Conservation (phyloP, 2,329 filamentous ascomycete species). For the Colletotrichum lupini region DNA sequence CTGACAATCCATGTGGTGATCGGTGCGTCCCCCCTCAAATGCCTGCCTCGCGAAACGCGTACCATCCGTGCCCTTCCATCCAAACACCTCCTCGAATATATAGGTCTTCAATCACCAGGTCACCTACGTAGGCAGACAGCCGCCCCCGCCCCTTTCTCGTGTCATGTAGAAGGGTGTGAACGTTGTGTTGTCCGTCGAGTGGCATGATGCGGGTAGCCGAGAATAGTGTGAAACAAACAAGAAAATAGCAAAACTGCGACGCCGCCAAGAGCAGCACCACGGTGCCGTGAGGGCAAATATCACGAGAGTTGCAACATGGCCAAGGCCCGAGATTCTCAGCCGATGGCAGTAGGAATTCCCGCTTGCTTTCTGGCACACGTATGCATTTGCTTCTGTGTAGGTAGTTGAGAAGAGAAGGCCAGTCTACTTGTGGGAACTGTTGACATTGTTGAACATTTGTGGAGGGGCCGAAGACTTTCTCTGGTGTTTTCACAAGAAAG, state of each 20-base stretch:
- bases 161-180: conserved; percentile 13
- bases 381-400: background rate
- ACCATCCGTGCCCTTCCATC: background rate
- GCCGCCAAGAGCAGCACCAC: background rate
- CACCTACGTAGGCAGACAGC: background rate
- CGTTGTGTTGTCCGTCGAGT: conserved; percentile 11
- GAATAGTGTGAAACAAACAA: conserved; percentile 13
- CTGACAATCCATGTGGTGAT: conserved; percentile 6
- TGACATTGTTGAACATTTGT: background rate
- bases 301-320: background rate
- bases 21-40: background rate
- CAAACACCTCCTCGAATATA: background rate
- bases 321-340: background rate
- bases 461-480: too few relatives aligned
- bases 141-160: background rate
- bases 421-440: background rate
- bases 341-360: background rate
- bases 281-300: background rate
- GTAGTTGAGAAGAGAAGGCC: background rate
- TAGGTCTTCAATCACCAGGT: background rate
- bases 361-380: background rate
- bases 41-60: background rate
- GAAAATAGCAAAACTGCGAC: background rate
- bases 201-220: conserved; percentile 11
- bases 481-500: background rate